phyloP scores from a whole-genome alignment of 257 asterid genomes.

The Nyctanthes arbortristis region DNA sequence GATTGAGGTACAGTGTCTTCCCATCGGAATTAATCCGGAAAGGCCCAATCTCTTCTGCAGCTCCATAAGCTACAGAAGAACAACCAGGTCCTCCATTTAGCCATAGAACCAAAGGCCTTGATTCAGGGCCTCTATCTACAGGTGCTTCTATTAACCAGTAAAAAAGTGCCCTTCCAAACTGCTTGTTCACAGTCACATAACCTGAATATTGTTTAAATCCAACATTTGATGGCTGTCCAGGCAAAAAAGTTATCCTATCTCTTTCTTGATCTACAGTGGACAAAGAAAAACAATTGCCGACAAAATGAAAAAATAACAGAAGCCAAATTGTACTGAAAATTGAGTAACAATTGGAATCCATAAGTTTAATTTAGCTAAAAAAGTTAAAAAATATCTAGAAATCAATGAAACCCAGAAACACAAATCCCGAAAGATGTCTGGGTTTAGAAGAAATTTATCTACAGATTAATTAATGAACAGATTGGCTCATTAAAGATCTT shows the following conservation, averaged over 20 bases:
- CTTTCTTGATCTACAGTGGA: conserved; percentile 57
- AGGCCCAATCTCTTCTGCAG: conserved; percentile 92
- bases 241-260: conserved; percentile 66
- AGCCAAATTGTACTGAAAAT: conserved; percentile 24
- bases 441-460: conserved; percentile 25
- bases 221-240: conserved; percentile 80
- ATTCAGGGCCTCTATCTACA: conserved; percentile 45
- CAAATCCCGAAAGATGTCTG: conserved; percentile 25
- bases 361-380: conserved; percentile 18
- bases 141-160: conserved; percentile 91
- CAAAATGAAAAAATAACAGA: conserved; percentile 35
- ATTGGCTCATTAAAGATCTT: conserved; percentile 3
- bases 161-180: conserved; percentile 81
- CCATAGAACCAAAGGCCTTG: conserved; percentile 89
- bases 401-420: conserved; percentile 25
- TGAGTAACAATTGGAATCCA: conserved; percentile 30
- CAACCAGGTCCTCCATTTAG: conserved; percentile 99
- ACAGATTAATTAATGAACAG: conserved; percentile 22
- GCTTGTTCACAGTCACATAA: conserved; percentile 68
- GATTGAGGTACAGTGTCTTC: conserved; percentile 67
- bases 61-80: conserved; percentile 95
- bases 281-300: conserved; percentile 48
- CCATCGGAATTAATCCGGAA: conserved; percentile 84
- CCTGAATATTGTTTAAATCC: conserved; percentile 80
- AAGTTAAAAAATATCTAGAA: conserved; percentile 5